Base-by-base conservation (phyloP, 176 grass and related monocot genomes). In the Triticum turgidum region DNA sequence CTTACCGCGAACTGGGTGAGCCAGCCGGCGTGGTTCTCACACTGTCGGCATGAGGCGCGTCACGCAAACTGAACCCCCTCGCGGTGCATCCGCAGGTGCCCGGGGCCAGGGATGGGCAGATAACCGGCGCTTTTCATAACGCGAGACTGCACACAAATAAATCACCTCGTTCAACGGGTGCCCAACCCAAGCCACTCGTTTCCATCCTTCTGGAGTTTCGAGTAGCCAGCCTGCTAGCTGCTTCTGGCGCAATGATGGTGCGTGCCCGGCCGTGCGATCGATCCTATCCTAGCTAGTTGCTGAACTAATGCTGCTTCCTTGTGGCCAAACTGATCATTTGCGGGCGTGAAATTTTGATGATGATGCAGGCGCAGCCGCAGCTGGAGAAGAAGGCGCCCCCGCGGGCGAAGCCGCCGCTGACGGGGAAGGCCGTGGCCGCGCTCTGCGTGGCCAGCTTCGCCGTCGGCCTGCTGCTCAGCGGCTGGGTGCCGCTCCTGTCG, bases 361-460 rank as follows among this genome's bases (percentile, higher is more conserved):
- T 4, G 20, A 38, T 86, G 83, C 80, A 95, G 96, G 82, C 92
- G 45, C 88, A 91, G 89, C 89, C 89, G 69, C 90, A 97, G 81
- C 83, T 72, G 87, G 90, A 94, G 90, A 94, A 94, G 92, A 92
- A 90, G 82, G 21, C 20, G 71, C 13, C 75, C 20, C 7, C 78
- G 30, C 65, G 91, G 73, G 64, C 41, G 51, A 88, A 72, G 88
- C 47, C 88, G 84, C 86, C 83, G 25, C 27, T 98, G 86, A 67
- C 88, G 42, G 86, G 81, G 39, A 98, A 89, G 77, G 72, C 85
- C 51, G 73, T 95, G 41, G 85, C 9, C 30, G 71, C 79, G 51
- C 83, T 95, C 34, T 93, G 93, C 71, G 27, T 87, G 3, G 74
- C 86, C 3, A 86, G 95, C 87, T 98, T 98, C 90, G 72, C 90